phyloP scores from a whole-genome alignment of 2,329 filamentous ascomycete species.

The Penicillium sp. region DNA sequence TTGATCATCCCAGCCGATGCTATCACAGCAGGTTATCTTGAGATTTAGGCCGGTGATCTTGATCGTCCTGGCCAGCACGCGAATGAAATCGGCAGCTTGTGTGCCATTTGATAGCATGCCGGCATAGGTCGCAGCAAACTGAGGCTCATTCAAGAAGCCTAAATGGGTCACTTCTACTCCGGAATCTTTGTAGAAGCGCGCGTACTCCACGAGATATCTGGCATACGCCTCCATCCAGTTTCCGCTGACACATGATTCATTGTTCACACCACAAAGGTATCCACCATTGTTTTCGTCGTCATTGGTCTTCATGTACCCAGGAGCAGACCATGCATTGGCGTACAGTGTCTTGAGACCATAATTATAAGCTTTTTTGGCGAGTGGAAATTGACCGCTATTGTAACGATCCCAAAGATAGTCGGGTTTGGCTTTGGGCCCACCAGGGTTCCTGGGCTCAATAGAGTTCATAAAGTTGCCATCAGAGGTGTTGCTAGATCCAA shows the following conservation, averaged over 20 bases:
- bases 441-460: slow-evolving; percentile 48
- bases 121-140: slow-evolving; percentile 21
- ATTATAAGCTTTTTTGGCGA: slow-evolving; percentile 49
- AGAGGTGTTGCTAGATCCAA: slow-evolving; percentile 18
- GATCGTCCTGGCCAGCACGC: slow-evolving; percentile 44
- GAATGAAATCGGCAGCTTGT: slow-evolving; percentile 54
- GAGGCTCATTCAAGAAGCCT: slow-evolving; percentile 49
- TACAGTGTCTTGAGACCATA: slow-evolving; percentile 48
- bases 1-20: slow-evolving; percentile 44
- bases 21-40: slow-evolving; percentile 47
- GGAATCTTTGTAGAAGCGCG: slow-evolving; percentile 41
- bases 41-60: slow-evolving; percentile 37
- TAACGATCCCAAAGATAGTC: slow-evolving; percentile 49
- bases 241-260: slow-evolving; percentile 40
- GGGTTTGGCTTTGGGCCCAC: slow-evolving; percentile 41
- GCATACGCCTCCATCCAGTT: slow-evolving; percentile 52
- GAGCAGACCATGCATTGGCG: slow-evolving; percentile 52
- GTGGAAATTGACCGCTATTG: slow-evolving; percentile 49
- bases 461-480: slow-evolving; percentile 22
- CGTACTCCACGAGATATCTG: slow-evolving; percentile 49
- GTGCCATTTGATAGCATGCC: slow-evolving; percentile 47
- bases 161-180: slow-evolving; percentile 44
- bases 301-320: slow-evolving; percentile 54
- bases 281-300: slow-evolving; percentile 44
- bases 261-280: slow-evolving; percentile 46